phyloP scores from a whole-genome alignment of 73 alveolate species.

The Paramecium sexaurelia region DNA sequence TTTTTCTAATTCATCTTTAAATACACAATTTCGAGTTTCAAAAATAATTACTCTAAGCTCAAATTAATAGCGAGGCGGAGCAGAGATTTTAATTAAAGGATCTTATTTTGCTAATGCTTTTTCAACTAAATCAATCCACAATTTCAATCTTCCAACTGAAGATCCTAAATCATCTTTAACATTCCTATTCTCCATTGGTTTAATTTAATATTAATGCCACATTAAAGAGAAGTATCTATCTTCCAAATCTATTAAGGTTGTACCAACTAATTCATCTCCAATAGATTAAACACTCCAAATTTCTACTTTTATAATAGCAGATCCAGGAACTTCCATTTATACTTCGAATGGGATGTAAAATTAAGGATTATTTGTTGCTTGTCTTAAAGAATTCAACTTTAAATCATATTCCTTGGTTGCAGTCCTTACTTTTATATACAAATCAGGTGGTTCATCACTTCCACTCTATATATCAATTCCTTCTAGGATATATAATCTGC shows the following conservation, averaged over 20 bases:
- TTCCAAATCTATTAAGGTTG: slow-evolving; percentile 59
- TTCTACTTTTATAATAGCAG: slow-evolving; percentile 53
- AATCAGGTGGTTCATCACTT: slow-evolving; percentile 55
- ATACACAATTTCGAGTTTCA: slow-evolving; percentile 68
- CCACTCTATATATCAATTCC: slow-evolving; percentile 62
- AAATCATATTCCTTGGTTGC: slow-evolving; percentile 33
- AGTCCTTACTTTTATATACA: slow-evolving; percentile 39
- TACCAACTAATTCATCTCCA: slow-evolving; percentile 54
- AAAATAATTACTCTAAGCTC: slow-evolving; percentile 61
- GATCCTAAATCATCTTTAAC: slow-evolving; percentile 65
- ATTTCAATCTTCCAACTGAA: slow-evolving; percentile 55
- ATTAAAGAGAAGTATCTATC: slow-evolving; percentile 58
- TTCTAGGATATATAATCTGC: slow-evolving; percentile 43
- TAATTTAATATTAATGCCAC: slow-evolving; percentile 53
- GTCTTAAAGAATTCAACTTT: slow-evolving; percentile 12
- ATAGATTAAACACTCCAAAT: slow-evolving; percentile 44
- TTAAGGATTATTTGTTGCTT: slow-evolving; percentile 62
- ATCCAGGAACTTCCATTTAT: slow-evolving; percentile 61
- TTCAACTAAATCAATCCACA: slow-evolving; percentile 65
- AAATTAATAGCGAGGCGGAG: slow-evolving; percentile 64
- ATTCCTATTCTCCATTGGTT: slow-evolving; percentile 68
- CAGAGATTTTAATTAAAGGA: slow-evolving; percentile 54
- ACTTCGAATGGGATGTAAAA: slow-evolving; percentile 58
- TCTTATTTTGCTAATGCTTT: slow-evolving; percentile 5
- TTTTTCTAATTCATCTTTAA: slow-evolving; percentile 79